phyloP scores from a whole-genome alignment of 1,284 basidiomycete species.

The Pseudozyma tsukubaensis region DNA sequence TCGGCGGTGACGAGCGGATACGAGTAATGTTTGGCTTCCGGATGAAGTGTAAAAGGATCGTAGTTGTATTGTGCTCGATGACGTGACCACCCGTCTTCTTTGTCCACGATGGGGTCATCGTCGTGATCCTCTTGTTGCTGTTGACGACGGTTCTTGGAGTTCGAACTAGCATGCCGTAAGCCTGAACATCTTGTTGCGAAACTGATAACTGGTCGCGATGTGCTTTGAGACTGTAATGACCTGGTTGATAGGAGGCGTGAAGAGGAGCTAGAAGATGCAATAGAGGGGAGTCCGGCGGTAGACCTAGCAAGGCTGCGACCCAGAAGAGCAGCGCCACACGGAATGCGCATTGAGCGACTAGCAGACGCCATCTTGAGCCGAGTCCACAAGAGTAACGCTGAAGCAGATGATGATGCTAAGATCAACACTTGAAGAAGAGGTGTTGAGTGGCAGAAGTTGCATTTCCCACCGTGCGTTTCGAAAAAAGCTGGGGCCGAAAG shows the following conservation, averaged over 20 bases:
- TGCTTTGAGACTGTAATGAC: not conserved
- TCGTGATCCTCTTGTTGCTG: too few relatives aligned
- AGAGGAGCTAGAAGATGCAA: not conserved
- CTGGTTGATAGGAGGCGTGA: not conserved
- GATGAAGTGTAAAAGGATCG: constrained; percentile 62
- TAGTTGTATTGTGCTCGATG: constrained; percentile 67
- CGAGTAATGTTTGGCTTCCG: constrained; percentile 51
- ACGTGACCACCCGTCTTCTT: constrained; percentile 27
- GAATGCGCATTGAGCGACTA: not conserved
- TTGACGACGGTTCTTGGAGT: not conserved
- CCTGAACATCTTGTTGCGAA: not conserved
- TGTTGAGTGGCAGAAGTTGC: too few relatives aligned
- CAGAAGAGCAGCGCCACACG: not conserved
- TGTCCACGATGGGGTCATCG: not conserved
- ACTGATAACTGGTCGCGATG: not conserved
- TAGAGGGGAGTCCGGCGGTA: too few relatives aligned
- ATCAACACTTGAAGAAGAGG: too few relatives aligned
- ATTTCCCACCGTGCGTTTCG: too few relatives aligned
- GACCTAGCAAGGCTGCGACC: too few relatives aligned
- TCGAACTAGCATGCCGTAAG: constrained; percentile 8
- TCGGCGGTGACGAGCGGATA: constrained; percentile 58
- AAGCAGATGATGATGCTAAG: not conserved
- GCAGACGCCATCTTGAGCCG: not conserved
- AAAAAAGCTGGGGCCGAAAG: constrained; percentile 12
- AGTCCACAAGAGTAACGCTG: not conserved